Base-by-base conservation (phyloP, 306 rosid genomes). In the Sophora flavescens region DNA sequence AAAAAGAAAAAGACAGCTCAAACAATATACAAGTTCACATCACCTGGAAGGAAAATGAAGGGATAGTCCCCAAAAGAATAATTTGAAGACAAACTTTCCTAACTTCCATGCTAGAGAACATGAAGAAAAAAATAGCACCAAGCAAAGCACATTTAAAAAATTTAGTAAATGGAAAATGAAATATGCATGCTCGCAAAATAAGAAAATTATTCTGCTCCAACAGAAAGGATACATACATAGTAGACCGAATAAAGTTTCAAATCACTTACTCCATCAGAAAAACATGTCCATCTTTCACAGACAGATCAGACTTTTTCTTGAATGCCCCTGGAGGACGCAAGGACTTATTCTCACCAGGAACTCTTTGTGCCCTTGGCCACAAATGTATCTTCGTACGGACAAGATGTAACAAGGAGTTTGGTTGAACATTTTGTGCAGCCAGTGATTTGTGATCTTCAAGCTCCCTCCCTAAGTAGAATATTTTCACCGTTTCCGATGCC, bases 281-380 rank as follows among this genome's bases (percentile, higher is more conserved):
- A 51, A 94, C 97, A 76, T 86, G 98, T 36, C 98, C 98, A n/a
- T 94, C 98, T 84, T 94, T 94, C 76, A 86, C 96, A 30, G 96
- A 92, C 59, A 92, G 90, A 70, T 94, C 98, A 64, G 98, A 91
- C 80, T 91, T 94, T 87, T 94, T 94, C 89, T 94, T 94, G 85
- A 94, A 94, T 78, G 98, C 98, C 79, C 98, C 96, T 15, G 98
- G 97, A 65, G 97, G 97, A 71, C 97, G 93, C 73, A 94, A 73
- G 30, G 97, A 90, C 73, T 89, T 94, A 69, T 90, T 90, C 75
- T 92, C 98, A 66, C 96, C 91, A 66, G 96, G 98, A 84, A 92
- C 85, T 84, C 83, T 85, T 74, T 92, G 98, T 60, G 97, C 93
- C 83, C 83, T 82, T 41, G 93, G 92, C 91, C 89, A 81, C 84